phyloP scores from a whole-genome alignment of 2,329 filamentous ascomycete genomes.

The Venturiaceae sp. region DNA sequence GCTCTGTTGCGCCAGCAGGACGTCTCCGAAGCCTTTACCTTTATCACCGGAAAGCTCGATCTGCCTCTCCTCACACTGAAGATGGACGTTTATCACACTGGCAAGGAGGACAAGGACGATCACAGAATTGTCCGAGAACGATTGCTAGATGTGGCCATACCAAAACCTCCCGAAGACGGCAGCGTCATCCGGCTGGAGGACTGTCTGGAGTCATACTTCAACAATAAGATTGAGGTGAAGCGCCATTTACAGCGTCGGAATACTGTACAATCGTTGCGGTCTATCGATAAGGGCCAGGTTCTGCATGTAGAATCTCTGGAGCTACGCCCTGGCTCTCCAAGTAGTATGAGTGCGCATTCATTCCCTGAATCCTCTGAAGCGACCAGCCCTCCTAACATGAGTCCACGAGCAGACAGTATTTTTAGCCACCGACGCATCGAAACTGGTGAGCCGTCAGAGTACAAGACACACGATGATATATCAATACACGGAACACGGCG shows the following conservation, averaged over 20 bases:
- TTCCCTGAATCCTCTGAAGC: neutral
- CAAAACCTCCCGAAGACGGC: constrained; percentile 56
- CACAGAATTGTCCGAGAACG: constrained; percentile 93
- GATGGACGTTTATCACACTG: constrained; percentile 90
- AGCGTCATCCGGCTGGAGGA: constrained; percentile 73
- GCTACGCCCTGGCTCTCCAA: constrained; percentile 20
- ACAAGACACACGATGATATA: constrained; percentile 35
- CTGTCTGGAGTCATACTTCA: constrained; percentile 91
- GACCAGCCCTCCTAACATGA: constrained; percentile 21
- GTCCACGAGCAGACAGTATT: constrained; percentile 37
- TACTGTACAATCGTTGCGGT: constrained; percentile 41
- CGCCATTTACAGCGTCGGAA: constrained; percentile 54
- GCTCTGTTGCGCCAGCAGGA: constrained; percentile 76
- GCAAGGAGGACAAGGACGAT: constrained; percentile 74
- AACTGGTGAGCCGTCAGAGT: constrained; percentile 22
- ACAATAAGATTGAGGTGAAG: constrained; percentile 82
- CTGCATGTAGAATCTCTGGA: constrained; percentile 36
- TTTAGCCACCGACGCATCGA: constrained; percentile 34
- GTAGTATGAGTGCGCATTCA: neutral
- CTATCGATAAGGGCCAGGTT: constrained; percentile 14
- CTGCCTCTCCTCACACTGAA: constrained; percentile 82
- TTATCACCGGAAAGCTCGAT: constrained; percentile 84
- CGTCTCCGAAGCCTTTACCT: constrained; percentile 89
- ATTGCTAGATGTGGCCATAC: constrained; percentile 83
- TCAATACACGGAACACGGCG: constrained; percentile 12